Base-by-base conservation (phyloP, 768 basidiomycete genomes). In the Boletellus ananiceps region DNA sequence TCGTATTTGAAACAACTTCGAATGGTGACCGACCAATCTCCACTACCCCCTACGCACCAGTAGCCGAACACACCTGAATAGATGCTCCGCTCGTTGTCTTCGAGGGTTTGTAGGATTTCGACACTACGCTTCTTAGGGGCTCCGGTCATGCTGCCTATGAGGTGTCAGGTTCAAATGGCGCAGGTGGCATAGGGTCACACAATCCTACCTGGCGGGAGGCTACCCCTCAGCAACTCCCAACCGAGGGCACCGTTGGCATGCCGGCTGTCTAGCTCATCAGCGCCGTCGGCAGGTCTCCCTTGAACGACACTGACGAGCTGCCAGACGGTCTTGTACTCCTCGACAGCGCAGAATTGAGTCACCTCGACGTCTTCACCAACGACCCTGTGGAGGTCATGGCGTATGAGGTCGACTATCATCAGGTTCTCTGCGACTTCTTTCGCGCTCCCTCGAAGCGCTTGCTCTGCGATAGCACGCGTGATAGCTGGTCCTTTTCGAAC, bases 391-490 rank as follows among this genome's bases (percentile, higher is more conserved):
- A 98, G 73, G 69, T 98, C 94, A 56, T 96, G 89, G 31, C 93
- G 82, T 59, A 95, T 95, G 41, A 98, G 80, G 65, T 97, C 94
- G 21, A 96, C 94, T 54, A 98, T 96, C 94, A 98, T 97, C 49
- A 98, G 69, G 64, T 98, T 98, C 72, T 97, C 94, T 0, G 93
- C 94, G 2, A 94, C 82, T 67, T 98, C 94, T 65, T 98, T 98
- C 37, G 71, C 73, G 64, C 79, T 86, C 5, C 84, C 83, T 13
- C 72, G 73, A 49, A 87, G 68, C 13, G 76, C 65, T 66, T 82
- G 57, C 58, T 86, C 82, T n/a, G 84, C 84, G 41, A 81, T 77
- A 47, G 76, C 80, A 23, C 80, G 80, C 15, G 78, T 84, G 49
- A 84, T 74, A 8, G 73, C 74, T 7, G 83, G 81, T 3, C 72